A percentile compares a stretch with the other conserved stretches of the same genome.
These are phyloP conservation scores for Lecanicillium sp. DNA, from an alignment of 2,329 filamentous ascomycete species.

Conservation along the genomic window DNA sequence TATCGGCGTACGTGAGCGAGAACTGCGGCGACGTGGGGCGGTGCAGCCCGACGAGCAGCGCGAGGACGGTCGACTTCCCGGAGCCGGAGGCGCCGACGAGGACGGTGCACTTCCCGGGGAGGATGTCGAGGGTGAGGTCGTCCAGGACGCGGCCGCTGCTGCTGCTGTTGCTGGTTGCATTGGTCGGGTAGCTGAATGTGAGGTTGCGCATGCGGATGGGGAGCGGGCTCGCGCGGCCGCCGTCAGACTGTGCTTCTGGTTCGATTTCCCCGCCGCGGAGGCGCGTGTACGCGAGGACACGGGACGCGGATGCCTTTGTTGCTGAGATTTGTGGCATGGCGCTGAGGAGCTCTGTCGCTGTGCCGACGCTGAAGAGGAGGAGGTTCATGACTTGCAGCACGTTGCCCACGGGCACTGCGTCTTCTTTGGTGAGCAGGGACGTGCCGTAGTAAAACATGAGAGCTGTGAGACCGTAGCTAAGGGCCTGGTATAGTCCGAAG, in stretches of 20 bases:
- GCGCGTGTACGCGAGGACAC: conserved; percentile 63
- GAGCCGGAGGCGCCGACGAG: conserved; percentile 80
- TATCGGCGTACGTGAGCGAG: conserved; percentile 52
- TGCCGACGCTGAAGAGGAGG: conserved; percentile 76
- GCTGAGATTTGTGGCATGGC: conserved; percentile 77
- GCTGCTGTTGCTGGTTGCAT: conserved; percentile 38
- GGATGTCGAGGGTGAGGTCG: conserved; percentile 60
- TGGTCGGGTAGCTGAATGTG: conserved; percentile 62
- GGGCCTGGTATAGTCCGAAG: conserved; percentile 71
- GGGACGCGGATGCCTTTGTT: conserved; percentile 64
- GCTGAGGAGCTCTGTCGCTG: conserved; percentile 61
- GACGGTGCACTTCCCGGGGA: conserved; percentile 60
- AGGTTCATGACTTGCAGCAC: conserved; percentile 74
- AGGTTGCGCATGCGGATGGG: conserved; percentile 49
- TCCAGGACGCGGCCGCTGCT: conserved; percentile 50
- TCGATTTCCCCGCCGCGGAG: conserved; percentile 39
- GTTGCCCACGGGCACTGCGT: conserved; percentile 42
- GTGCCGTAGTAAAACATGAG: conserved; percentile 81
- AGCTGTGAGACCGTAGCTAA: conserved; percentile 65
- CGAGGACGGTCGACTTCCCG: conserved; percentile 83
- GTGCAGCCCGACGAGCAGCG: conserved; percentile 70
- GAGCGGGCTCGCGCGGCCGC: conserved; percentile 19
- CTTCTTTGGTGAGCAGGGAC: conserved; percentile 49
- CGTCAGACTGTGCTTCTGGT: conserved; percentile 16
- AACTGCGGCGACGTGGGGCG: conserved; percentile 24